These are phyloP conservation scores for Cyamopsis tetragonoloba DNA, from an alignment of 306 rosid genomes.

Conservation along the genomic window DNA sequence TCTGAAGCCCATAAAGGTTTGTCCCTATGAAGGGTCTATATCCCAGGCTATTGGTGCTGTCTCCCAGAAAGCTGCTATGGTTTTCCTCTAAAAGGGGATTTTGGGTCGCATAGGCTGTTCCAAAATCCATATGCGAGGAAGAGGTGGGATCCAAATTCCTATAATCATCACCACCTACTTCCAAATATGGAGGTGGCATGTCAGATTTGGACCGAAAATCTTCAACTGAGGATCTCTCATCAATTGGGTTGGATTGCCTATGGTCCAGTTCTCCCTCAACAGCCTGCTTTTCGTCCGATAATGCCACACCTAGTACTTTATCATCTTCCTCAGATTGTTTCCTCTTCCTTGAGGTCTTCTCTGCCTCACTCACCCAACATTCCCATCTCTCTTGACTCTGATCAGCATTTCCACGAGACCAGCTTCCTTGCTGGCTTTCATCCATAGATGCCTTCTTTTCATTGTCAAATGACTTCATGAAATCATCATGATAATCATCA, in stretches of 20 bases:
- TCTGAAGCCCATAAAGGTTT: conserved; percentile 35
- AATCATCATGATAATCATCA: conserved; percentile 20
- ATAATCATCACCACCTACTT: conserved; percentile 19
- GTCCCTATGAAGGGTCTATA: conserved; percentile 30
- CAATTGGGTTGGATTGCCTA: conserved; percentile 20
- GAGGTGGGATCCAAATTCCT: conserved; percentile 24
- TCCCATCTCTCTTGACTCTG: conserved; percentile 30
- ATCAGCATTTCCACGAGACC: conserved; percentile 18
- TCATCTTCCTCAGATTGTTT: conserved; percentile 26
- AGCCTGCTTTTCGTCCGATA: conserved; percentile 27
- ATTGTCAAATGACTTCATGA: conserved; percentile 16
- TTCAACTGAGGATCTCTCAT: conserved; percentile 24
- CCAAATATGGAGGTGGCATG: conserved; percentile 29
- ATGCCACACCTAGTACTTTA: conserved; percentile 18
- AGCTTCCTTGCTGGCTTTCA: conserved; percentile 16
- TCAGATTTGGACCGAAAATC: conserved; percentile 12
- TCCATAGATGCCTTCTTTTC: conserved; percentile 26
- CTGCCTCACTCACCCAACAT: conserved; percentile 12
- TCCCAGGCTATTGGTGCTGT: conserved; percentile 11
- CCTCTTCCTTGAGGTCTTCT: conserved; percentile 34
- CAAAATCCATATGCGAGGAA: conserved; percentile 20
- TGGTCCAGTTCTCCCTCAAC: conserved; percentile 19
- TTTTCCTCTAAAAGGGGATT: conserved; percentile 40
- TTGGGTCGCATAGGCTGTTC: conserved; percentile 23
- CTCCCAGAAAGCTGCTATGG: conserved; percentile 25